Percentiles rank a stretch among this genome's conserved stretches.
These are phyloP conservation scores for Pyropia yezoensis DNA, from an alignment of 23 red algal species.

Conservation along the genomic window DNA sequence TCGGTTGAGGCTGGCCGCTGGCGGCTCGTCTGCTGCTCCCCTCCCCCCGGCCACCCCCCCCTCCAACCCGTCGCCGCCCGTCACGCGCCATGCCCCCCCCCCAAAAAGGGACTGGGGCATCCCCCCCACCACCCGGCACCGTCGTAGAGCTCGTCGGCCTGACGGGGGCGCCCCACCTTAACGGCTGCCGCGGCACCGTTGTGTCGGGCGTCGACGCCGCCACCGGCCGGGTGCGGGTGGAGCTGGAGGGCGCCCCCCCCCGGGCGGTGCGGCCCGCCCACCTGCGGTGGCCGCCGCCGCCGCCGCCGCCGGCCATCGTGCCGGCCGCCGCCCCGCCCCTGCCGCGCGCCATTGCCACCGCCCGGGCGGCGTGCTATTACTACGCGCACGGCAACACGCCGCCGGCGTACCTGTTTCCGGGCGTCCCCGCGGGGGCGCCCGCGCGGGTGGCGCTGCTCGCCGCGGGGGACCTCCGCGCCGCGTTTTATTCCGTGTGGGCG, in stretches of 20 bases:
- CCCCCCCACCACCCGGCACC: not conserved
- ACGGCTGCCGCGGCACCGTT: conserved; percentile 1
- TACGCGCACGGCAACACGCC: not conserved
- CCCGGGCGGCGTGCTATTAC: not conserved
- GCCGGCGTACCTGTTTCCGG: not conserved
- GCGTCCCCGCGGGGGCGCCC: conserved; percentile 1
- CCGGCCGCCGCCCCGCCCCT: not conserved
- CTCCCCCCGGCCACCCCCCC: too few relatives aligned
- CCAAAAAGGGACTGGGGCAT: too few relatives aligned
- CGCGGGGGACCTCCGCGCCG: not conserved
- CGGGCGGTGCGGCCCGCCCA: not conserved
- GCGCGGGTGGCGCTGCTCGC: conserved; percentile 1
- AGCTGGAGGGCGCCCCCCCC: not conserved
- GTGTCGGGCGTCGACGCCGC: not conserved
- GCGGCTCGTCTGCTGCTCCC: too few relatives aligned
- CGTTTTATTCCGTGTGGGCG: conserved; percentile 1
- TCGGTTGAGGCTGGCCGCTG: too few relatives aligned
- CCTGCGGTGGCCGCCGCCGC: not conserved
- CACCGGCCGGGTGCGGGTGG: not conserved
- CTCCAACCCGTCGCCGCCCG: too few relatives aligned
- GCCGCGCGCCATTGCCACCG: not conserved
- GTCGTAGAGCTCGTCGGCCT: conserved; percentile 1
- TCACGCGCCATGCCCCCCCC: too few relatives aligned
- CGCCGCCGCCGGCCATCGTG: not conserved
- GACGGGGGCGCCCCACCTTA: not conserved